These are phyloP conservation scores for Metschnikowia lachancei DNA, from an alignment of 805 yeast species.

Conservation along the genomic window DNA sequence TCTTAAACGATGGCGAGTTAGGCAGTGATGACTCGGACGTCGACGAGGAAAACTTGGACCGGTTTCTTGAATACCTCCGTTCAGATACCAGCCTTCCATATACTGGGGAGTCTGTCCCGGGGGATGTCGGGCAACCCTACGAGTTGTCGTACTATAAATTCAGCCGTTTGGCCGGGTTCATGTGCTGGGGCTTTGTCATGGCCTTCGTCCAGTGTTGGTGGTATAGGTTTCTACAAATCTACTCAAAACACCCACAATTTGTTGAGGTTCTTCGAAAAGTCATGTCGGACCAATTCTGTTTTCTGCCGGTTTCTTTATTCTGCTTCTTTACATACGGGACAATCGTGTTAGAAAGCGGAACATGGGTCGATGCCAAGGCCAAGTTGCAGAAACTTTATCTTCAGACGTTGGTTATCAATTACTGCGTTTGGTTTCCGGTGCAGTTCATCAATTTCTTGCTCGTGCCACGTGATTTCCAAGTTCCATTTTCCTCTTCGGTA, in stretches of 20 bases:
- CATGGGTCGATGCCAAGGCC: conserved; percentile 55
- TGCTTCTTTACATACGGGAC: conserved; percentile 84
- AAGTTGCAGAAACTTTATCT: conserved; percentile 68
- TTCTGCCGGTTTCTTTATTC: conserved; percentile 81
- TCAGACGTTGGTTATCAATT: conserved; percentile 64
- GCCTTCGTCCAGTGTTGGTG: conserved; percentile 85
- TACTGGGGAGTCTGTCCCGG: conserved; percentile 1
- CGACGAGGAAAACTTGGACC: conserved; percentile 30
- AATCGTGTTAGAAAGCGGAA: conserved; percentile 73
- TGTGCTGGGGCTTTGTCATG: conserved; percentile 82
- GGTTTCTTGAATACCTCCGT: conserved; percentile 35
- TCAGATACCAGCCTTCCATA: conserved; percentile 21
- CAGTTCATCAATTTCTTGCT: conserved; percentile 72
- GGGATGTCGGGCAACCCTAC: neutral
- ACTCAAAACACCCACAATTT: conserved; percentile 76
- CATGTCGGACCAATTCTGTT: conserved; percentile 83
- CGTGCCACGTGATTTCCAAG: conserved; percentile 73
- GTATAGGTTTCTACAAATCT: conserved; percentile 82
- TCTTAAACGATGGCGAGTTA: neutral
- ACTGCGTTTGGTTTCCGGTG: conserved; percentile 78
- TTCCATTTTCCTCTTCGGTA: conserved; percentile 82
- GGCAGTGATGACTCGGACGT: conserved; percentile 23
- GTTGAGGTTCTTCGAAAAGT: conserved; percentile 85
- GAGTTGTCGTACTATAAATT: conserved; percentile 52
- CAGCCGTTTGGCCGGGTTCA: conserved; percentile 71